phyloP scores from a whole-genome alignment of 208 protist species.

The Jaenimonas drosophilae region DNA sequence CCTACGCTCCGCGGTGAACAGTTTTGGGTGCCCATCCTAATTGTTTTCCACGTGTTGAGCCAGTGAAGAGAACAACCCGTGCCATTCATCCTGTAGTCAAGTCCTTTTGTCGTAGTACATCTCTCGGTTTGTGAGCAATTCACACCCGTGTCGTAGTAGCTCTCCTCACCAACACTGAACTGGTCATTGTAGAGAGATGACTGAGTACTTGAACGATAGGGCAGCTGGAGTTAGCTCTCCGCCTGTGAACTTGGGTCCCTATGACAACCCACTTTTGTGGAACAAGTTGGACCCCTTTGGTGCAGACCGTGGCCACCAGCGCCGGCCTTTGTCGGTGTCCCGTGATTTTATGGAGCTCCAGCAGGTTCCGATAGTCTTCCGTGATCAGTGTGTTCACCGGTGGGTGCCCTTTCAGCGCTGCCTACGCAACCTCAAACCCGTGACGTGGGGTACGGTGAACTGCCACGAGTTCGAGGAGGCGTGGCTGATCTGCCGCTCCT shows the following conservation, averaged over 20 bases:
- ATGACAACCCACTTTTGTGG: conserved; percentile 87
- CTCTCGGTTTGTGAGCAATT: not conserved
- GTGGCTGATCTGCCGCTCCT: conserved; percentile 82
- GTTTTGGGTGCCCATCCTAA: too few species aligned
- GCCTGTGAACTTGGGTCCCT: conserved; percentile 82
- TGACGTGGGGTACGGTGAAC: conserved; percentile 79
- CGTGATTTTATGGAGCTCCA: conserved; percentile 86
- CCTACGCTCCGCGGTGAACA: too few species aligned
- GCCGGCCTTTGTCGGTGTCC: conserved; percentile 81
- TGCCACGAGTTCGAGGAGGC: conserved; percentile 87
- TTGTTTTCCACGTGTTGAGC: not conserved
- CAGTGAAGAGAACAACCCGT: not conserved
- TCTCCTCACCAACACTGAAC: not conserved
- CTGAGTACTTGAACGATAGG: conserved; percentile 75
- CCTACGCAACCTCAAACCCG: conserved; percentile 76
- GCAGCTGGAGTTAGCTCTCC: conserved; percentile 49
- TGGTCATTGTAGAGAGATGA: conserved; percentile 29
- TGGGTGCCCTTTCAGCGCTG: conserved; percentile 80
- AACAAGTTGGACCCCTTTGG: conserved; percentile 88
- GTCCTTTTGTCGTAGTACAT: too few species aligned
- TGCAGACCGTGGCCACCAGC: conserved; percentile 85
- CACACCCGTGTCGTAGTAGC: not conserved
- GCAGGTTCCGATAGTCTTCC: conserved; percentile 75
- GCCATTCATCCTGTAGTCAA: not conserved
- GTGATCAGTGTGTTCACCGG: conserved; percentile 86